These are phyloP conservation scores for Colletotrichum euphorbiae DNA, from an alignment of 2,329 filamentous ascomycete genomes.

Conservation along the genomic window DNA sequence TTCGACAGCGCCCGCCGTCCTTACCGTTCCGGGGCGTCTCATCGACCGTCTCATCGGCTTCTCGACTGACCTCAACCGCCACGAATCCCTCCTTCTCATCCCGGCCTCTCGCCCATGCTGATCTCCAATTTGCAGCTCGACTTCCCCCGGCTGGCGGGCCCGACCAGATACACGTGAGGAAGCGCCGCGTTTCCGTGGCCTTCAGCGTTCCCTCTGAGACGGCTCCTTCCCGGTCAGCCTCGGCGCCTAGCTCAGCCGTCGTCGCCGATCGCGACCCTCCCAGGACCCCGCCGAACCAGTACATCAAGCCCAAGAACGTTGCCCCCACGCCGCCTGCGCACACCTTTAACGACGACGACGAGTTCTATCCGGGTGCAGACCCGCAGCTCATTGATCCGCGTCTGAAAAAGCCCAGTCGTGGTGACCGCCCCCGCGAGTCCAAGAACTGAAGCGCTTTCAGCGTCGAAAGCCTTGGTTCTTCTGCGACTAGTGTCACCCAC, in stretches of 20 bases:
- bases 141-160: neutral
- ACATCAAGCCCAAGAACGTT: neutral
- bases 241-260: neutral
- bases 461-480: too few relatives aligned
- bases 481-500: too few relatives aligned
- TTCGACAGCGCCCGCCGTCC: neutral
- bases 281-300: conserved; percentile 14
- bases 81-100: conserved; percentile 23
- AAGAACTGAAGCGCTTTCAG: too few relatives aligned
- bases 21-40: neutral
- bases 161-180: neutral
- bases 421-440: neutral
- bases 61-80: neutral
- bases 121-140: conserved; percentile 8
- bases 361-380: conserved; percentile 23
- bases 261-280: conserved; percentile 6
- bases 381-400: neutral
- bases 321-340: conserved; percentile 23
- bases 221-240: neutral
- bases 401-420: neutral
- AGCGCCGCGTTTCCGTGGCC: neutral
- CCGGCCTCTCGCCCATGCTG: neutral
- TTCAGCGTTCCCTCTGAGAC: neutral
- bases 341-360: conserved; percentile 29
- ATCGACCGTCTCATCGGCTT: neutral